These are phyloP conservation scores for Myriosclerotinia duriaeana DNA, from an alignment of 2,329 filamentous ascomycete genomes.

Conservation along the genomic window DNA sequence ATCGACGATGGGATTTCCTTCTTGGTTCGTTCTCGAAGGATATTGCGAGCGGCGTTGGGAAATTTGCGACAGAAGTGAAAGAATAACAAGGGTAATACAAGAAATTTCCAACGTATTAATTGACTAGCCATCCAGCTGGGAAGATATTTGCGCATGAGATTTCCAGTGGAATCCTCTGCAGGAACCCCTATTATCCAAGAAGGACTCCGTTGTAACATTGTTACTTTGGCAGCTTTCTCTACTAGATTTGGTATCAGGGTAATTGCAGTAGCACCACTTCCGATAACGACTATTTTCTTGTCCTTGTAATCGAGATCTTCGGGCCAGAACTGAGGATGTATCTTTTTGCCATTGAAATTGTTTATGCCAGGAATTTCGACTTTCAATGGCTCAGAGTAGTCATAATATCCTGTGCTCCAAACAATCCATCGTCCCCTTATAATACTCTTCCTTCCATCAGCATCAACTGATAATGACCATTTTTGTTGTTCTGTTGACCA, in stretches of 20 bases:
- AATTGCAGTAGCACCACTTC: constrained; percentile 70
- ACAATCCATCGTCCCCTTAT: constrained; percentile 51
- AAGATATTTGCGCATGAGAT: constrained; percentile 37
- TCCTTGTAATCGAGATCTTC: constrained; percentile 61
- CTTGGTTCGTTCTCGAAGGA: constrained; percentile 50
- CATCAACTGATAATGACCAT: constrained; percentile 52
- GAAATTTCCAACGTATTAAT: constrained; percentile 50
- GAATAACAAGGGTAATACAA: constrained; percentile 50
- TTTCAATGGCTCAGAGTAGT: constrained; percentile 56
- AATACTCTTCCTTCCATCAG: constrained; percentile 38
- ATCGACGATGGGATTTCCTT: constrained; percentile 54
- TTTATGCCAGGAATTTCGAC: constrained; percentile 58
- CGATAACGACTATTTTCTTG: constrained; percentile 46
- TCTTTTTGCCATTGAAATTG: constrained; percentile 56
- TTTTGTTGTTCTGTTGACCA: constrained; percentile 55
- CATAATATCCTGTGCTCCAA: constrained; percentile 64
- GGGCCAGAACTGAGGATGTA: constrained; percentile 76
- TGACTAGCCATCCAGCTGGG: constrained; percentile 46
- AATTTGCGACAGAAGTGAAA: constrained; percentile 54
- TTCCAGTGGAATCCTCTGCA: constrained; percentile 33
- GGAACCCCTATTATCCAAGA: constrained; percentile 57
- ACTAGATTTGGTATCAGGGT: constrained; percentile 71
- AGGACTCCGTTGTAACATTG: constrained; percentile 79
- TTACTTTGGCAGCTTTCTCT: constrained; percentile 62
- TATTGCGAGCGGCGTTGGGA: constrained; percentile 49